These are phyloP conservation scores for Beauveria medogensis DNA, from an alignment of 2,329 filamentous ascomycete species.

Conservation along the genomic window DNA sequence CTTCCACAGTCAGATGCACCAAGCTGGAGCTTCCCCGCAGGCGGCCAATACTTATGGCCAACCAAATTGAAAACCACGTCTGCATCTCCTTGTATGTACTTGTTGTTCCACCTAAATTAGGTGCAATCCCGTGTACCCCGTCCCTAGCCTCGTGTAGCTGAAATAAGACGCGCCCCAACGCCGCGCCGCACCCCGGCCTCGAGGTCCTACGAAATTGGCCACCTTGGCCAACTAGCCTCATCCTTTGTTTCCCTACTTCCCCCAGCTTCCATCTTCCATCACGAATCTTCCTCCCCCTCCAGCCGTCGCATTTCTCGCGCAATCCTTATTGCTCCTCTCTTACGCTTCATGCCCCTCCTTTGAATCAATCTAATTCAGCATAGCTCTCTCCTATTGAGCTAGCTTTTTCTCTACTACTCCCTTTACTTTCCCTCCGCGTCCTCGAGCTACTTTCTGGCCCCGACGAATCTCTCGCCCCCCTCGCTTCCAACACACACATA, in stretches of 20 bases:
- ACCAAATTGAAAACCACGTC: neutral
- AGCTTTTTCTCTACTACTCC: neutral
- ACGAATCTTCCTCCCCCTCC: neutral
- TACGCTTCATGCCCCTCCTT: conserved; percentile 6
- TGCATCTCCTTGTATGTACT: neutral
- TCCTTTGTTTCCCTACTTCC: neutral
- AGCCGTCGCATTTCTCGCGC: neutral
- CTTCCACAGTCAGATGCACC: neutral
- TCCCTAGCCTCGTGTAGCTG: neutral
- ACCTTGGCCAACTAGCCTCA: conserved; percentile 1
- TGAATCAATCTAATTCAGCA: neutral
- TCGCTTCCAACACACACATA: conserved; percentile 1
- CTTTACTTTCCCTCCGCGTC: neutral
- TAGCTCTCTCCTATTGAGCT: neutral
- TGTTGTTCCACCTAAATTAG: neutral
- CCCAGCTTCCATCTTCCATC: conserved; percentile 1
- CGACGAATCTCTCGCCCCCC: neutral
- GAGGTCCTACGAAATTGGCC: conserved; percentile 4
- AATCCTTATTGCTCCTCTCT: neutral
- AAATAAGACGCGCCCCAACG: neutral
- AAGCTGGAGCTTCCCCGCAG: neutral
- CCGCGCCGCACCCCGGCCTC: conserved; percentile 2
- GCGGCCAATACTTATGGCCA: neutral
- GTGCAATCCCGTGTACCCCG: neutral
- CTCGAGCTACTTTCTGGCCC: neutral